Evolutionary conservation across 192 early-diverging fungal species (phyloP), one percentile per base, ranked within the genome.

Genomic region (Coemansia sp.): DNA sequence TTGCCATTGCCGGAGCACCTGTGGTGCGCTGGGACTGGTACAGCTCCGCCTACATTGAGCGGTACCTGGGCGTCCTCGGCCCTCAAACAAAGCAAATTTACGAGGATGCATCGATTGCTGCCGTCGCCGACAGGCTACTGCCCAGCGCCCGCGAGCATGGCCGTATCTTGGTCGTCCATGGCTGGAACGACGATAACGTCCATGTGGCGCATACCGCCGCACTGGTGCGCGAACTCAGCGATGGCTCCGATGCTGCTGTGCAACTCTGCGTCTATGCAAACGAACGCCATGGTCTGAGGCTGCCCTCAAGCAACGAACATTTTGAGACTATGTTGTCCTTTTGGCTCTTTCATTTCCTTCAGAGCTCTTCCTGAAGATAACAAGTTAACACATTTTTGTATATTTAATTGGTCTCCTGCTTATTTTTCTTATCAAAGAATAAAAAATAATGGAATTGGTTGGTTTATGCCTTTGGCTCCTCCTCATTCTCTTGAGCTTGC

Each of bases 181-280:
- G 92, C 5, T 71, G 88, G 52, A 87, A 88, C 55, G 92, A 93
- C 69, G 92, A 93, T 62, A 93, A 93, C 69, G 92, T 93, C 3
- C 92, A 93, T 61, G 87, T 89, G 44, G 80, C 78, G 35, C 85
- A 93, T 72, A 84, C 87, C 1, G 73, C 86, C 1, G 78, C 63
- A 4, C 67, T 93, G 10, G 77, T 87, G 1, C 60, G 68, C 30
- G 36, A 56, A 21, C 58, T 67, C 21, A 33, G 35, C 4, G 16
- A n/a, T 6, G 77, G 83, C 58, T 26, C 52, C 26, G 76, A 73
- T n/a, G 89, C 88, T 55, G 88, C 91, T 11, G 83, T 87, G 53
- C 77, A 84, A 36, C 57, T 90, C 11, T 89, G 91, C 67, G 62
- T 89, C 21, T 93, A 93, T 64, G 90, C 91, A 1, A 85, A 85